phyloP scores from a whole-genome alignment of 2,329 filamentous ascomycete genomes.

The Epicoccum sorghinum region DNA sequence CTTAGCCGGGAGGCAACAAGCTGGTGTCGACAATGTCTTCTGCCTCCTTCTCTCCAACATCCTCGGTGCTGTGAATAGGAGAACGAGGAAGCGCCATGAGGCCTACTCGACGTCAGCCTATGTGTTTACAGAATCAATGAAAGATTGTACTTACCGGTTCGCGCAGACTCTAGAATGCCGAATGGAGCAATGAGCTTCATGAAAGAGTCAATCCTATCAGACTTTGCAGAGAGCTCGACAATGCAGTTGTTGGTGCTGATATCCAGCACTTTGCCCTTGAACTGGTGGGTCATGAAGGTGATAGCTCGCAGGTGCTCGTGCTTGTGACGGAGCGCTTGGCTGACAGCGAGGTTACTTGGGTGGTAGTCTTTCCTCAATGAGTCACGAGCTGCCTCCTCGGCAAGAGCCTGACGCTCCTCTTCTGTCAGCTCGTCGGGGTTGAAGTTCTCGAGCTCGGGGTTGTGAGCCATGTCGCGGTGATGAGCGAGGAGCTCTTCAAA shows the following conservation, averaged over 20 bases:
- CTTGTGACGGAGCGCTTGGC: slow-evolving; percentile 92
- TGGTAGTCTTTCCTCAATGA: slow-evolving; percentile 74
- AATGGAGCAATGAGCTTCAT: slow-evolving; percentile 94
- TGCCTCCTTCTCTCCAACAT: slow-evolving; percentile 82
- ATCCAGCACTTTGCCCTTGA: slow-evolving; percentile 95
- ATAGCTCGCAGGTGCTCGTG: slow-evolving; percentile 97
- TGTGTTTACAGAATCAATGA: neutral
- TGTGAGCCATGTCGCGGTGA: slow-evolving; percentile 84
- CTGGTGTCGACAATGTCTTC: slow-evolving; percentile 95
- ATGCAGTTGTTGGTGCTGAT: slow-evolving; percentile 99
- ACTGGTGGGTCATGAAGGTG: slow-evolving; percentile 95
- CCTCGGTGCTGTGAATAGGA: slow-evolving; percentile 76
- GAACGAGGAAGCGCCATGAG: slow-evolving; percentile 96
- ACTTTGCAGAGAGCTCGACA: slow-evolving; percentile 95
- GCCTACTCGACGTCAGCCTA: slow-evolving; percentile 52
- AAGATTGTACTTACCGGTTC: slow-evolving; percentile 67
- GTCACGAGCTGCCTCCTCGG: slow-evolving; percentile 47
- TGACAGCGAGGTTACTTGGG: slow-evolving; percentile 82
- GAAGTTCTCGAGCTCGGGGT: slow-evolving; percentile 37
- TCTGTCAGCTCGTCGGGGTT: slow-evolving; percentile 36
- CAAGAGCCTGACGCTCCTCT: slow-evolving; percentile 39
- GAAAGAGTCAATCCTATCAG: slow-evolving; percentile 92
- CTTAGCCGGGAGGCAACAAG: slow-evolving; percentile 86
- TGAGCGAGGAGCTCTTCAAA: slow-evolving; percentile 96
- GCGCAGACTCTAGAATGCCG: slow-evolving; percentile 93